These are phyloP conservation scores for Zoysia pacifica DNA, from an alignment of 176 grass and related monocot species.

Conservation along the genomic window DNA sequence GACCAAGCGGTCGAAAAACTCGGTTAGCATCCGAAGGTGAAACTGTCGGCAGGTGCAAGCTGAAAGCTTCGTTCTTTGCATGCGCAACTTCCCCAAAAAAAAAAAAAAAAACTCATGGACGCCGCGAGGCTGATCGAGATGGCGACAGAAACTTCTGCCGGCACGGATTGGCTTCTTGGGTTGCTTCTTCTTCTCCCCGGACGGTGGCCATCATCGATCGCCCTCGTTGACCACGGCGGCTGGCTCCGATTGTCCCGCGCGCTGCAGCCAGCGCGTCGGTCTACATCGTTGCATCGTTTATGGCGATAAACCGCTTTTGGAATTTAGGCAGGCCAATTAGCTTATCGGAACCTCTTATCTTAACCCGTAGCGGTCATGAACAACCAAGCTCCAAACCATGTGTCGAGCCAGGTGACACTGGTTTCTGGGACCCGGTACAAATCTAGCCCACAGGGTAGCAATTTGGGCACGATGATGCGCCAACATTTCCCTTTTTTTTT, in stretches of 20 bases:
- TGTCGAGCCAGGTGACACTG: too few species aligned
- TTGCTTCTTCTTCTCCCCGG: too few species aligned
- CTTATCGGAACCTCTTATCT: conserved; percentile 26
- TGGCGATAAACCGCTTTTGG: conserved; percentile 33
- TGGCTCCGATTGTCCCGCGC: conserved; percentile 7
- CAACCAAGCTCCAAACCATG: not conserved
- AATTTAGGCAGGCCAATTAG: conserved; percentile 6
- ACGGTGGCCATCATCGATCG: conserved; percentile 31
- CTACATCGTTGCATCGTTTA: conserved; percentile 13
- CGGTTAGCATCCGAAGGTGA: too few species aligned
- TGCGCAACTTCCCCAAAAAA: not conserved
- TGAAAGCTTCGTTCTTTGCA: not conserved
- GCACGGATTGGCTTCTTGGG: too few species aligned
- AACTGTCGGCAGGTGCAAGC: too few species aligned
- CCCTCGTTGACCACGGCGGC: conserved; percentile 43
- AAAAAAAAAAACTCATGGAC: not conserved
- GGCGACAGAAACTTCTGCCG: conserved; percentile 40
- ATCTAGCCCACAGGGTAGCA: too few species aligned
- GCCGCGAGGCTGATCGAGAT: conserved; percentile 39
- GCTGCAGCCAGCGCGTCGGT: not conserved
- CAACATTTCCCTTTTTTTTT: too few species aligned
- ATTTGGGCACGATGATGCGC: too few species aligned
- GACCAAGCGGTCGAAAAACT: too few species aligned
- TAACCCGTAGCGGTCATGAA: not conserved
- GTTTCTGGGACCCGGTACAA: too few species aligned